Evolutionary conservation across 441 rosid species (phyloP), one percentile per base, ranked within the genome.

Genomic region (Manihot esculenta): DNA sequence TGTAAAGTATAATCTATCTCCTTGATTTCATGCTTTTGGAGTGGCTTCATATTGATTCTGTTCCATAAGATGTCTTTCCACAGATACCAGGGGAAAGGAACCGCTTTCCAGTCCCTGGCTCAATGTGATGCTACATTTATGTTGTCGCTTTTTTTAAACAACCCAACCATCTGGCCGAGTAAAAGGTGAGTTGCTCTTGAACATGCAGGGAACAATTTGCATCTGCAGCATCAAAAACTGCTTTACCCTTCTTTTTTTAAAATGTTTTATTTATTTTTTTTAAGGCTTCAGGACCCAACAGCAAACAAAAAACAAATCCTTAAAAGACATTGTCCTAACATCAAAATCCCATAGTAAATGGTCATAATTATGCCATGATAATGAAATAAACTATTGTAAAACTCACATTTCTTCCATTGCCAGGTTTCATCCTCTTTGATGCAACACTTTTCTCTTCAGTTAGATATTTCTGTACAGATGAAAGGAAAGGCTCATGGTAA

Each of bases 91-190:
- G 41, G n/a, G 92, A 87, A 61, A 83, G 85, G 51, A 84, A 86
- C 5, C 77, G 79, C 54, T 55, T 70, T 64, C 88, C 85, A 45
- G 86, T 84, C 59, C 70, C 86, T 18, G 85, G 81, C 76, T 89
- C 90, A 80, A 82, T 73, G 77, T 81, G 86, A 75, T 45, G 79
- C 90, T 84, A 82, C 81, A 7, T 62, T 65, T 54, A 26, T 26
- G 67, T 71, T 81, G 79, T 7, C 74, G 84, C 77, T 59, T 73
- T 77, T 75, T 80, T 63, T 80, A 77, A 59, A 85, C 81, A 1
- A 59, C 23, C 94, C 94, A 89, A 75, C 80, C 81, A 70, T 70
- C 69, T 5, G 87, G 89, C 68, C 84, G 83, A 68, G 73, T 70
- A 57, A 87, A 84, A 35, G 66, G 9, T 24, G 80, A 61, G 33